Evolutionary conservation across 805 yeast species (phyloP), one percentile per base, ranked within the genome.

Genomic region (Yarrowia sp.): DNA sequence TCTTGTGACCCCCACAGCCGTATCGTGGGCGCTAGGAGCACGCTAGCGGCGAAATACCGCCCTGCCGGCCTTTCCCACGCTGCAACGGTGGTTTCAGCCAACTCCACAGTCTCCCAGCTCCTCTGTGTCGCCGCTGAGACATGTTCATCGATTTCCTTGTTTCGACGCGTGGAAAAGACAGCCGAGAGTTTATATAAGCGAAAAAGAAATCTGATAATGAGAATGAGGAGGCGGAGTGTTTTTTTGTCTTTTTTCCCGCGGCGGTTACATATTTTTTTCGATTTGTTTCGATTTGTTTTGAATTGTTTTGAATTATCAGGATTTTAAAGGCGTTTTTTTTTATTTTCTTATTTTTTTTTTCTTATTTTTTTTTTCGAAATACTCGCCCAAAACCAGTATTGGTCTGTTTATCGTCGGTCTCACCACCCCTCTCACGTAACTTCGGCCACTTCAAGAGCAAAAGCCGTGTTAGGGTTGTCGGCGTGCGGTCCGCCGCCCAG

Each of bases 141-240:
- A 52, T 19, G 33, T 17, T 12, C 42, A 36, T 19, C 33, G 19
- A 17, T 7, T 36, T 52, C 58, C 9, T 52, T 52, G 58, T 52
- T 19, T 20, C 30, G 33, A 38, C 17, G 58, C 58, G 58, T 52
- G 58, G 58, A 52, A 52, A 52, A 52, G 58, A 38, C 58, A 52
- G 58, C 58, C 58, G 58, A 52, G 58, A 52, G 58, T 38, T 52
- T 52, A 52, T 52, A 52, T 52, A 52, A 52, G 58, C 58, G 58
- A 52, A 30, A 34, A 50, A 34, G 55, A 33, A 34, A 52, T 52
- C 58, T 36, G 58, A 52, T 52, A 52, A 52, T 46, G 33, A 6
- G 38, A 9, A 36, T 36, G 38, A 6, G 38, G 8, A n/a, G n/a
- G n/a, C n/a, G n/a, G n/a, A n/a, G n/a, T n/a, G n/a, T n/a, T n/a